Base-by-base conservation (phyloP, 2,329 filamentous ascomycete species). In the Colletotrichum sp. region DNA sequence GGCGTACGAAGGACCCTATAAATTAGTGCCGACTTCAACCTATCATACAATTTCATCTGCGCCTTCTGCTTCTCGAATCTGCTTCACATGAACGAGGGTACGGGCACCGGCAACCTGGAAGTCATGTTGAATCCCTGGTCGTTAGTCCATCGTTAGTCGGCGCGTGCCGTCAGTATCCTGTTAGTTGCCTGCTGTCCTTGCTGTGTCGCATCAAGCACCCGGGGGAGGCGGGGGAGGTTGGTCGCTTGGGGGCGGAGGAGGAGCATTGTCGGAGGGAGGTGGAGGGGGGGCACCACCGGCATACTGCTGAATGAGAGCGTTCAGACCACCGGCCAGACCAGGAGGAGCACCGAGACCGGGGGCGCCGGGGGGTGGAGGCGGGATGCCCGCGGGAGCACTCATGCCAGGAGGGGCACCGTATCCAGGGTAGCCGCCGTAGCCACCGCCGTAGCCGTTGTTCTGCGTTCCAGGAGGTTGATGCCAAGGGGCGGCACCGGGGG, bases 251-350 rank as follows among this genome's bases (percentile, higher is more conserved):
- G 89, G 88, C 16, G 91, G 92, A 48, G 92, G 92, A 73, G 92
- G 89, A 77, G 91, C 92, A 78, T 88, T 87, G 70, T 88, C 89
- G 71, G 89, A 89, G 36, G 90, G 89, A 87, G 91, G 90, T 72
- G 89, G 88, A 48, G 86, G 86, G 55, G 83, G 86, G 36, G 84
- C 85, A 64, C 88, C 87, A 77, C 86, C 86, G 52, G 90, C 87
- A 77, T 91, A 94, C 80, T 93, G 92, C 83, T 94, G 91, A 80
- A 94, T 93, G 74, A 95, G 87, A 62, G 91, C 90, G 81, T 90
- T 92, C 76, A 93, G 86, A 55, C 91, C 91, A 76, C 90, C 89
- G 58, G 85, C 84, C 28, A 91, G 86, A 76, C 86, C 89, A 80
- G 91, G 89, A 61, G 90, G 89, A 74, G 88, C 89, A 75, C 87